Conservation (phyloP, 1,284 basidiomycete genomes). For the Irpex sp. region DNA sequence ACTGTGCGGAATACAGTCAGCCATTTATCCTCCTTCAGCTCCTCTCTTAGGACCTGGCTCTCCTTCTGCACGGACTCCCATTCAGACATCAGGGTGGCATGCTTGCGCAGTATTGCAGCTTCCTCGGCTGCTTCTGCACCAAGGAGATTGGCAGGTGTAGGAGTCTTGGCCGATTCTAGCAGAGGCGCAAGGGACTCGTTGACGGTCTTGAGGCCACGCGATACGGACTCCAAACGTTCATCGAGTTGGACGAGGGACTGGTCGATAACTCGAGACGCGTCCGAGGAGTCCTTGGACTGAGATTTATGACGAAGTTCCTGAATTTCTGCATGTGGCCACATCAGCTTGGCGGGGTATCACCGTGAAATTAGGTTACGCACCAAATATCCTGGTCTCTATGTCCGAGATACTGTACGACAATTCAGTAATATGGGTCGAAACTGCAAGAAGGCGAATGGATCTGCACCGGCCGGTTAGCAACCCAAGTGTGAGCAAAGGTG, state of each 20-base stretch:
- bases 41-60: conserved; percentile 77
- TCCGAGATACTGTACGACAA: conserved; percentile 78
- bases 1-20: conserved; percentile 91
- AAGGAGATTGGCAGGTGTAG: conserved; percentile 26
- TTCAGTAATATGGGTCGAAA: conserved; percentile 80
- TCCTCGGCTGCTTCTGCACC: conserved; percentile 39
- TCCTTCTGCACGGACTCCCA: conserved; percentile 82
- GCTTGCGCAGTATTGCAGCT: conserved; percentile 60
- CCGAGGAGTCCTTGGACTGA: conserved; percentile 52
- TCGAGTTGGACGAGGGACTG: conserved; percentile 75
- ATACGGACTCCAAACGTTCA: conserved; percentile 70
- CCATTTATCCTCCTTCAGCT: conserved; percentile 95
- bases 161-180: conserved; percentile 43
- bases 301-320: conserved; percentile 81
- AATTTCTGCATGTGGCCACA: conserved; percentile 49
- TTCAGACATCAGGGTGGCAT: conserved; percentile 59
- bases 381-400: conserved; percentile 83
- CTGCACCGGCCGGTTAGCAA: conserved; percentile 29
- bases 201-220: conserved; percentile 62
- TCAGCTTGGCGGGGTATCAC: conserved; percentile 3
- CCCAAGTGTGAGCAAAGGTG: conserved; percentile 1
- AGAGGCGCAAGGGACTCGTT: conserved; percentile 59
- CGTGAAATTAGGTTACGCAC: conserved; percentile 34
- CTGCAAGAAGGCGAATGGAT: conserved; percentile 65
- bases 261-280: conserved; percentile 67